These are phyloP conservation scores for Heliosperma pusillum DNA, from an alignment of 148 eudicot genomes.

Conservation along the genomic window DNA sequence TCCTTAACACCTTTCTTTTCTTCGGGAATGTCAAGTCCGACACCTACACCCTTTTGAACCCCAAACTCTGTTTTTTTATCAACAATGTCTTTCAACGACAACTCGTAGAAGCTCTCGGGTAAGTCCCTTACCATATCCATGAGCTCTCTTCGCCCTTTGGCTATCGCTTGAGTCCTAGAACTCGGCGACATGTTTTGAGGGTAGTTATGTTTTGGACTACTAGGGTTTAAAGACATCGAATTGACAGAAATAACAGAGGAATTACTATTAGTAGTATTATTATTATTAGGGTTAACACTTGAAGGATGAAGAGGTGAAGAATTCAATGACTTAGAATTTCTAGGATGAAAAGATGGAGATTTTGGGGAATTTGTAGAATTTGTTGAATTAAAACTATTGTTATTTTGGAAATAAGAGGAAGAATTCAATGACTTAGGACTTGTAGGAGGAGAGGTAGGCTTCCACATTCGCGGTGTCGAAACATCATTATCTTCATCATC, in stretches of 20 bases:
- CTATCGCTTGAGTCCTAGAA: slow-evolving; percentile 61
- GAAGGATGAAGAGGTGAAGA: neutral
- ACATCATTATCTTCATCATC: slow-evolving; percentile 39
- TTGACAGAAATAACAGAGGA: too few relatives aligned
- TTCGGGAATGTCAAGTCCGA: slow-evolving; percentile 10
- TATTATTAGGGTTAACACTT: neutral
- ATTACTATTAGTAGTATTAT: neutral
- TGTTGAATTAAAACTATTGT: neutral
- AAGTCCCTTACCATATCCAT: slow-evolving; percentile 83
- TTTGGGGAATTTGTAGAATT: neutral
- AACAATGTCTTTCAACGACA: slow-evolving; percentile 68
- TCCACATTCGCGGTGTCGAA: slow-evolving; percentile 74
- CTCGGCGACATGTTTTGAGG: slow-evolving; percentile 39
- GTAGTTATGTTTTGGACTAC: slow-evolving; percentile 25
- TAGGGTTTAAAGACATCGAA: slow-evolving; percentile 17
- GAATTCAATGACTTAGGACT: neutral
- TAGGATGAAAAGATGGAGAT: neutral
- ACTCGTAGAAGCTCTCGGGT: slow-evolving; percentile 74
- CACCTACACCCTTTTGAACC: slow-evolving; percentile 17
- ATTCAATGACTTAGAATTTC: slow-evolving; percentile 1
- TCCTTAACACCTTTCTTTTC: slow-evolving; percentile 22
- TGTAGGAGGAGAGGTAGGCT: slow-evolving; percentile 16
- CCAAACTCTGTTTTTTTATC: slow-evolving; percentile 31
- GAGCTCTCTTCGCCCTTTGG: slow-evolving; percentile 64
- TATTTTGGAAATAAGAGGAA: neutral